These are phyloP conservation scores for Lichtheimia corymbifera DNA, from an alignment of 371 early-diverging fungal genomes.

Conservation along the genomic window DNA sequence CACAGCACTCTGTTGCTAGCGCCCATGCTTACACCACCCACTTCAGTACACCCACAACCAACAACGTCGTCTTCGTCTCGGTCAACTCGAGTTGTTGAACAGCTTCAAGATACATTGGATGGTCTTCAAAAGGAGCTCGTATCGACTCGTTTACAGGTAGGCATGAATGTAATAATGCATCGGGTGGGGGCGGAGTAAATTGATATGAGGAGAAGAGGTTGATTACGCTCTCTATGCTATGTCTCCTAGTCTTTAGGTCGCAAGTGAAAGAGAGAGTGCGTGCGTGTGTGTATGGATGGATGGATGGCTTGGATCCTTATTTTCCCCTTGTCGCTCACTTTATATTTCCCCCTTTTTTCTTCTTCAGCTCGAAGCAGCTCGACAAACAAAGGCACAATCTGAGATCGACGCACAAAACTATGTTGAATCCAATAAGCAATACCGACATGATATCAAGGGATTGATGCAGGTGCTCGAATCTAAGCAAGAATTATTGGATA, in stretches of 20 bases:
- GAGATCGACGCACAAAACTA: conserved; percentile 30
- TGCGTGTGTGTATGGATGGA: too few relatives aligned
- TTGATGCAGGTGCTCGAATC: conserved; percentile 42
- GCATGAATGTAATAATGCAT: too few relatives aligned
- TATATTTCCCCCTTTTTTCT: not conserved
- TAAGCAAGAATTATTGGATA: conserved; percentile 41
- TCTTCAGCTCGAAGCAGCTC: conserved; percentile 28
- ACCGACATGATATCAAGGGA: conserved; percentile 33
- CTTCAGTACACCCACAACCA: conserved; percentile 31
- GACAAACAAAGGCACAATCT: conserved; percentile 30
- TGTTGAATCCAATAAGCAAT: conserved; percentile 32
- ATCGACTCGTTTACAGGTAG: conserved; percentile 35
- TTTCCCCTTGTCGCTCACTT: not conserved
- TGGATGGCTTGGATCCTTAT: not conserved
- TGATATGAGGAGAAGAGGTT: too few relatives aligned
- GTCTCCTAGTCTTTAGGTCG: too few relatives aligned
- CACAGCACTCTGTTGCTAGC: conserved; percentile 19
- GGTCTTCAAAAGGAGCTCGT: conserved; percentile 31
- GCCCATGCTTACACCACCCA: conserved; percentile 13
- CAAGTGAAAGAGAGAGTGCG: too few relatives aligned
- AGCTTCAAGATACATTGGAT: conserved; percentile 30
- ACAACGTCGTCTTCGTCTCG: conserved; percentile 30
- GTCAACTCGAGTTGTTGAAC: conserved; percentile 42
- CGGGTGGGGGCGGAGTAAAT: too few relatives aligned
- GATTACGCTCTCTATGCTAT: too few relatives aligned